These are phyloP conservation scores for Pezicula carpinea DNA, from an alignment of 2,329 filamentous ascomycete species.

Conservation along the genomic window DNA sequence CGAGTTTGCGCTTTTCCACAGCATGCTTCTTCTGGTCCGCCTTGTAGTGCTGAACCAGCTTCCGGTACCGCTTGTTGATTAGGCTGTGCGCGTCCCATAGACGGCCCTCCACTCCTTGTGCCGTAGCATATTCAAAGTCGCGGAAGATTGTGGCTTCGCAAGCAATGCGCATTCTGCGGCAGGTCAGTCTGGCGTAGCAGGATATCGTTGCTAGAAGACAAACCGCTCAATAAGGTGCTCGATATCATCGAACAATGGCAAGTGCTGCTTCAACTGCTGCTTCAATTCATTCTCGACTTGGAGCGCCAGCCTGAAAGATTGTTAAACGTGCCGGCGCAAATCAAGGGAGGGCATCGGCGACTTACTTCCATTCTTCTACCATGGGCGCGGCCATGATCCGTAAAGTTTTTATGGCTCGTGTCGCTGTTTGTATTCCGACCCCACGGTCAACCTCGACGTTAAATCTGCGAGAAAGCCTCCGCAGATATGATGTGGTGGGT, in stretches of 20 bases:
- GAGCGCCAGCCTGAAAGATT: slow-evolving; percentile 32
- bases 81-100: slow-evolving; percentile 77
- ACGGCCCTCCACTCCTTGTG: slow-evolving; percentile 59
- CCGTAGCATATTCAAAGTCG: slow-evolving; percentile 63
- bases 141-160: slow-evolving; percentile 70
- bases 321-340: slow-evolving; percentile 12
- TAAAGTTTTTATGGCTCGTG: slow-evolving; percentile 3
- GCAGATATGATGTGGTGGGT: slow-evolving; percentile 20
- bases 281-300: slow-evolving; percentile 44
- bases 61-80: slow-evolving; percentile 75
- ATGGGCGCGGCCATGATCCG: slow-evolving; percentile 25
- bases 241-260: slow-evolving; percentile 43
- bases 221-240: slow-evolving; percentile 29
- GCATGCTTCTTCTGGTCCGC: slow-evolving; percentile 40
- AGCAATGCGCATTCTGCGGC: slow-evolving; percentile 37
- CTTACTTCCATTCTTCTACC: slow-evolving; percentile 49
- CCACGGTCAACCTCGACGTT: slow-evolving; percentile 50
- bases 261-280: slow-evolving; percentile 42
- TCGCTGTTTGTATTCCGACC: slow-evolving; percentile 27
- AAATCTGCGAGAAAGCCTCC: slow-evolving; percentile 47
- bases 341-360: slow-evolving; percentile 13
- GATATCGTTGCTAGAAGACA: slow-evolving; percentile 4
- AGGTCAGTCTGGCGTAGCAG: slow-evolving; percentile 9
- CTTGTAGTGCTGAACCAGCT: slow-evolving; percentile 54
- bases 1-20: slow-evolving; percentile 69